These are phyloP conservation scores for Pharus latifolius DNA, from an alignment of 176 grass and related monocot genomes.

Conservation along the genomic window DNA sequence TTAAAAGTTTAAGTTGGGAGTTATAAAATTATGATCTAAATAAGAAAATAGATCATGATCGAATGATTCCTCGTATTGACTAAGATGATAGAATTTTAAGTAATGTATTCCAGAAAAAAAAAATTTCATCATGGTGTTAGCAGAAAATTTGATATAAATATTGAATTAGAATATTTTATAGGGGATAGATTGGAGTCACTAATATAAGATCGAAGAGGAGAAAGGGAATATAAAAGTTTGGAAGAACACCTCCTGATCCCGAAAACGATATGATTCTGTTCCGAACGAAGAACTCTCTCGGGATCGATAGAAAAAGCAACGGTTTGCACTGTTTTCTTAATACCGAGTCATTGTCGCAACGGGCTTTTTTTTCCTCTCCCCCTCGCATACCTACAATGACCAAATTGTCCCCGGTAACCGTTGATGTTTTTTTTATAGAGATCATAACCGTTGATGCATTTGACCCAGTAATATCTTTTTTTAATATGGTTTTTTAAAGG, in stretches of 20 bases:
- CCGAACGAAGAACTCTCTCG: neutral
- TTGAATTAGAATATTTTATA: neutral
- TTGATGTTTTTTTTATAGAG: too few species aligned
- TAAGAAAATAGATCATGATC: too few species aligned
- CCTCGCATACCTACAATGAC: neutral
- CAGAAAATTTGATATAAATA: neutral
- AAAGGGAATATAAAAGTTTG: neutral
- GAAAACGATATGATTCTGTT: neutral
- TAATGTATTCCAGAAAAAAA: neutral
- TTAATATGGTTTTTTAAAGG: too few species aligned
- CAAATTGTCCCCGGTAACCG: neutral
- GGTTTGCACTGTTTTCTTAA: neutral
- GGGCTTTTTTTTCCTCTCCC: neutral
- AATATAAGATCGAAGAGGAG: neutral
- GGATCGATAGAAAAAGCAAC: neutral
- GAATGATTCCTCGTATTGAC: neutral
- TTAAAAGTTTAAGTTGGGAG: too few species aligned
- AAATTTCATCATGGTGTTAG: too few species aligned
- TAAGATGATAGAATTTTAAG: neutral
- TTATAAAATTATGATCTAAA: too few species aligned
- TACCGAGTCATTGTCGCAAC: neutral
- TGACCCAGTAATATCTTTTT: too few species aligned
- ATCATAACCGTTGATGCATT: neutral
- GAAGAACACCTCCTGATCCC: neutral
- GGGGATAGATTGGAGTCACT: neutral